phyloP scores from a whole-genome alignment of 345 rosid species.

The Turnera subulata region DNA sequence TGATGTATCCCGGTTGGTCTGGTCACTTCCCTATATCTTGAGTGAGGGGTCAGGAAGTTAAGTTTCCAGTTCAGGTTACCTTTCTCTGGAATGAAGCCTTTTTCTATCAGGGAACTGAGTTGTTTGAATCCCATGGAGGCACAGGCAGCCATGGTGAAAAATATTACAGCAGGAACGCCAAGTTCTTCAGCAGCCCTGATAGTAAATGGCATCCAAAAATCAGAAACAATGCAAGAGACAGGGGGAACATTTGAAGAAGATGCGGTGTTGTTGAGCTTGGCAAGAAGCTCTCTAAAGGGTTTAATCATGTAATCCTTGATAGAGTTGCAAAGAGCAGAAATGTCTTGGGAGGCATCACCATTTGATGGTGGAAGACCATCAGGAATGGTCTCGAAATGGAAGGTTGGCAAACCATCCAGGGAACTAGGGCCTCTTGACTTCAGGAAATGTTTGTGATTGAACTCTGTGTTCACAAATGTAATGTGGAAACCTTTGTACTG shows the following conservation, averaged over 20 bases:
- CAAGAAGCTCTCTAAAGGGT: constrained; percentile 26
- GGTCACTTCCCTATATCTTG: too few relatives aligned
- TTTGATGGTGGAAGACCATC: too few relatives aligned
- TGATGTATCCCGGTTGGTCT: too few relatives aligned
- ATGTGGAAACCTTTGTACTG: too few relatives aligned
- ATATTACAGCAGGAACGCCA: constrained; percentile 33
- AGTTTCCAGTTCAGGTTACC: neutral
- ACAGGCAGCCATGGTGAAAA: constrained; percentile 1
- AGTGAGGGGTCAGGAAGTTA: too few relatives aligned
- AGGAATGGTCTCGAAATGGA: too few relatives aligned
- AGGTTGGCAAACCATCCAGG: too few relatives aligned
- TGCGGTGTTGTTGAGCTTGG: constrained; percentile 17
- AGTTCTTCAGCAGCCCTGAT: constrained; percentile 33
- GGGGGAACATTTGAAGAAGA: constrained; percentile 22
- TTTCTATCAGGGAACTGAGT: neutral
- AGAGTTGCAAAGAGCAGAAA: constrained; percentile 26
- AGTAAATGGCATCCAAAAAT: constrained; percentile 38
- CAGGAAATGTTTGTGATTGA: too few relatives aligned
- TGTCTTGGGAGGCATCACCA: constrained; percentile 36
- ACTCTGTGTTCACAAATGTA: too few relatives aligned
- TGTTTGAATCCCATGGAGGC: neutral
- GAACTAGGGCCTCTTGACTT: too few relatives aligned
- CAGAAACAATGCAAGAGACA: constrained; percentile 41
- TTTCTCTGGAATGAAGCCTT: neutral
- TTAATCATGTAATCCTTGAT: constrained; percentile 21